These are phyloP conservation scores for Alternaria brassicicola DNA, from an alignment of 2,329 filamentous ascomycete species.

Conservation along the genomic window DNA sequence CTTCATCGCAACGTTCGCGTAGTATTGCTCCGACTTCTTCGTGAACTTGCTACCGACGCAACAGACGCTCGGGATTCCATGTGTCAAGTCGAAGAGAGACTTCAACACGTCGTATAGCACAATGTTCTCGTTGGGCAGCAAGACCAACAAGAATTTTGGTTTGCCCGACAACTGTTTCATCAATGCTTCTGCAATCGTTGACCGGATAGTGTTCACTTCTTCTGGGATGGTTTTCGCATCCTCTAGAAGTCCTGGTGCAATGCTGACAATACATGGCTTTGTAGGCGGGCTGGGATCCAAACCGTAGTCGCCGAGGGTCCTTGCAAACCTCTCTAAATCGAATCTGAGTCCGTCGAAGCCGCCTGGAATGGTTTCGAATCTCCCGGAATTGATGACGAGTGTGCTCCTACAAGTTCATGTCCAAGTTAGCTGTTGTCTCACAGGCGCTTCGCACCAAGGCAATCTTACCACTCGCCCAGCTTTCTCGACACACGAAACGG, in stretches of 20 bases:
- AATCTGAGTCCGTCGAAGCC: slow-evolving; percentile 13
- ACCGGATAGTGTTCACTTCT: slow-evolving; percentile 52
- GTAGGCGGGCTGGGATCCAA: slow-evolving; percentile 25
- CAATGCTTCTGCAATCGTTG: slow-evolving; percentile 62
- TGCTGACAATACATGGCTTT: slow-evolving; percentile 12
- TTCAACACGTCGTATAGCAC: slow-evolving; percentile 63
- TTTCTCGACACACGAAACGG: slow-evolving; percentile 33
- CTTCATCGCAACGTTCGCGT: slow-evolving; percentile 65
- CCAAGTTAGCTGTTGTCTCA: not conserved
- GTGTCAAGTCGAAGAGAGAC: slow-evolving; percentile 67
- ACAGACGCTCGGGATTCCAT: slow-evolving; percentile 69
- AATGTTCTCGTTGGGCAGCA: slow-evolving; percentile 40
- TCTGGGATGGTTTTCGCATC: not conserved
- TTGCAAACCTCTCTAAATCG: slow-evolving; percentile 26
- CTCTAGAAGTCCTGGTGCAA: slow-evolving; percentile 16
- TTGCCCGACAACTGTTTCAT: slow-evolving; percentile 52
- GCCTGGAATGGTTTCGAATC: slow-evolving; percentile 24
- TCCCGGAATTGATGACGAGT: slow-evolving; percentile 38
- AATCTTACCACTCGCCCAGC: slow-evolving; percentile 25
- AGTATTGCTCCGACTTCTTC: slow-evolving; percentile 43
- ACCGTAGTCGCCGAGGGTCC: slow-evolving; percentile 34
- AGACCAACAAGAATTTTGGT: slow-evolving; percentile 40
- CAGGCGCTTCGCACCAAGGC: not conserved
- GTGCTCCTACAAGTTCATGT: slow-evolving; percentile 18
- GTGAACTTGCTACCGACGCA: slow-evolving; percentile 65